A percentile compares a stretch with the other conserved stretches of the same genome.
Evolutionary conservation across 495 filamentous ascomycete genomes (phyloP).

Genomic region (Talaromyces adpressus): DNA sequence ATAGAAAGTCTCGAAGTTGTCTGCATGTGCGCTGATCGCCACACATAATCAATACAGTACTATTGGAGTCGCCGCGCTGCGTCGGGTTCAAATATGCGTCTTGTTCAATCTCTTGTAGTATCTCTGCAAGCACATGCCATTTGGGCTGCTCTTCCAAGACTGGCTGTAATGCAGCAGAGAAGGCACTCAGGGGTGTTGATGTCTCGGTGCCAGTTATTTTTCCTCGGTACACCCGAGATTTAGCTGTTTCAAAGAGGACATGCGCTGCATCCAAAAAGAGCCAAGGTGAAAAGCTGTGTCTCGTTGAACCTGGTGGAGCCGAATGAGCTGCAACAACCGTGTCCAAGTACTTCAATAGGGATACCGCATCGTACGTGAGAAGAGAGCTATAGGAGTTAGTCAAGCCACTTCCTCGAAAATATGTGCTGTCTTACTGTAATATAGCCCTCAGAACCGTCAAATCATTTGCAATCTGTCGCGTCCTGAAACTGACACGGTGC

Average conservation of each 20-base stretch:
- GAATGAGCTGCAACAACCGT: conserved; percentile 87
- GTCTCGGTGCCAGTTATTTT: conserved; percentile 43
- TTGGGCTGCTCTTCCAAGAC: conserved; percentile 93
- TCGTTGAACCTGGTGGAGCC: conserved; percentile 79
- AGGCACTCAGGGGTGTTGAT: conserved; percentile 27
- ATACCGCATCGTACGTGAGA: conserved; percentile 82
- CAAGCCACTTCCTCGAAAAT: background rate
- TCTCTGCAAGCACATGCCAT: conserved; percentile 78
- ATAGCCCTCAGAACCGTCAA: conserved; percentile 79
- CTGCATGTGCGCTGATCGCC: conserved; percentile 79
- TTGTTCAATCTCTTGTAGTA: conserved; percentile 87
- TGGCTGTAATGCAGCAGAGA: conserved; percentile 69
- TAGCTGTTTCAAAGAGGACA: conserved; percentile 87
- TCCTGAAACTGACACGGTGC: conserved; percentile 94
- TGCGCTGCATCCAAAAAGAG: conserved; percentile 93
- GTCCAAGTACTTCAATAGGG: conserved; percentile 88
- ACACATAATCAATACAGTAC: conserved; percentile 92
- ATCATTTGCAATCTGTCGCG: conserved; percentile 87
- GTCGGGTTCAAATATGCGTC: conserved; percentile 80
- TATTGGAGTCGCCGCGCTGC: conserved; percentile 75
- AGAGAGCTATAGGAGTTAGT: conserved; percentile 38
- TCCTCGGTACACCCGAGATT: conserved; percentile 79
- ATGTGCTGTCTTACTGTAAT: conserved; percentile 53
- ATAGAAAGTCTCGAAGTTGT: conserved; percentile 85
- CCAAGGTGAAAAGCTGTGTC: conserved; percentile 90